Conservation (phyloP, 148 eudicot genomes). For the Camellia japonica region DNA sequence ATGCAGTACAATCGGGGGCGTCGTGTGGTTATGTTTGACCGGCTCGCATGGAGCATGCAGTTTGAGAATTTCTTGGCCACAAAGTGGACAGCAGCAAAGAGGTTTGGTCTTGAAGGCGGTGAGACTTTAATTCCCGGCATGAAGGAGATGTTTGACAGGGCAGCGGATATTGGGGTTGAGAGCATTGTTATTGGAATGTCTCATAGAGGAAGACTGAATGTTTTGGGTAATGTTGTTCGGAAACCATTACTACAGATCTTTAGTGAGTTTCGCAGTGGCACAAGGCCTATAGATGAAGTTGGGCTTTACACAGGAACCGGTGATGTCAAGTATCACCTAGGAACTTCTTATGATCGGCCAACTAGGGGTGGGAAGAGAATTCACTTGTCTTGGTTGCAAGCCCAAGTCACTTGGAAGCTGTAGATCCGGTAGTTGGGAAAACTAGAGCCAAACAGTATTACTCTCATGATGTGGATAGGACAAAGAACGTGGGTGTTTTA, state of each 20-base stretch:
- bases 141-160: conserved; percentile 95
- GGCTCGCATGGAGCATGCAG: conserved; percentile 87
- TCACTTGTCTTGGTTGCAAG: conserved; percentile 91
- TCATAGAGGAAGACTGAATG: conserved; percentile 87
- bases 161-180: conserved; percentile 90
- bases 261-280: conserved; percentile 84
- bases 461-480: conserved; percentile 65
- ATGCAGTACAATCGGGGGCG: conserved; percentile 68
- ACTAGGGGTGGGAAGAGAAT: conserved; percentile 91
- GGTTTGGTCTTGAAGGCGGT: conserved; percentile 94
- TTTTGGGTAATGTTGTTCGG: conserved; percentile 84
- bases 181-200: conserved; percentile 93
- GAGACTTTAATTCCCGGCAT: conserved; percentile 95
- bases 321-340: conserved; percentile 89
- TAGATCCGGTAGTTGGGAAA: conserved; percentile 86
- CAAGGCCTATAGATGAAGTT: conserved; percentile 68
- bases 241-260: conserved; percentile 84
- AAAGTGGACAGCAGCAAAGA: conserved; percentile 90
- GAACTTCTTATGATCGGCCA: conserved; percentile 92
- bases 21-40: conserved; percentile 82
- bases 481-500: conserved; percentile 73
- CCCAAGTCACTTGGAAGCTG: conserved; percentile 95
- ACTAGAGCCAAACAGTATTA: conserved; percentile 89
- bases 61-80: conserved; percentile 91
- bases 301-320: conserved; percentile 91